Evolutionary conservation across 305 asterid species (phyloP).

Genomic region (Solanum aculeatissimum): DNA sequence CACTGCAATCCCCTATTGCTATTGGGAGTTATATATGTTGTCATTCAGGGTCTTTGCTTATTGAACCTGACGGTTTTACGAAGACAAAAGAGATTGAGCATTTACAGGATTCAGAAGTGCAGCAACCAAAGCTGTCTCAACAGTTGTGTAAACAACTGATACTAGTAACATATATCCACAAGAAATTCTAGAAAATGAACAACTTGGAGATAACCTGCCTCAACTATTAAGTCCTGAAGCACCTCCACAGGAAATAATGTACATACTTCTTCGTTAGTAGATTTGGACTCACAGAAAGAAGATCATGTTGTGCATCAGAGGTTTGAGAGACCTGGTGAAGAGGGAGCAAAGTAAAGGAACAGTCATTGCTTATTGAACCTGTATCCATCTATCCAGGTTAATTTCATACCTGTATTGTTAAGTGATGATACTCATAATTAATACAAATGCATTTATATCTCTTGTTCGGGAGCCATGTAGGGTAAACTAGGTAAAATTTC

Average conservation of each 20-base stretch:
- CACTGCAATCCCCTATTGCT: neutral
- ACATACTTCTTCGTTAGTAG: no score
- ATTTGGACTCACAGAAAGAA: no score
- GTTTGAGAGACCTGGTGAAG: no score
- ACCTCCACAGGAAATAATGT: neutral
- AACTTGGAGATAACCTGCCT: neutral
- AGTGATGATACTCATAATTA: neutral
- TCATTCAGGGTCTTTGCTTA: neutral
- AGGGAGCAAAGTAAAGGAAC: no score
- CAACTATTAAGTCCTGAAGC: slow-evolving; percentile 14
- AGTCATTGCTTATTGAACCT: no score
- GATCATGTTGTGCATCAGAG: no score
- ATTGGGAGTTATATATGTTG: neutral
- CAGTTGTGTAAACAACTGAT: neutral
- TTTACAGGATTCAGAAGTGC: neutral
- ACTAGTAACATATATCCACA: neutral
- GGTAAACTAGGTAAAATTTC: neutral
- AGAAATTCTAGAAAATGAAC: slow-evolving; percentile 1
- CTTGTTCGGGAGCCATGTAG: neutral
- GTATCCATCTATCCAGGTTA: neutral
- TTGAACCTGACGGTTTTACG: neutral
- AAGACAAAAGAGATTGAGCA: neutral
- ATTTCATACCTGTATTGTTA: neutral
- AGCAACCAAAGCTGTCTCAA: neutral
- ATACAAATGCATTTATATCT: neutral